Conservation (phyloP, 2,329 filamentous ascomycete species). For the Rhynchosporium agropyri region DNA sequence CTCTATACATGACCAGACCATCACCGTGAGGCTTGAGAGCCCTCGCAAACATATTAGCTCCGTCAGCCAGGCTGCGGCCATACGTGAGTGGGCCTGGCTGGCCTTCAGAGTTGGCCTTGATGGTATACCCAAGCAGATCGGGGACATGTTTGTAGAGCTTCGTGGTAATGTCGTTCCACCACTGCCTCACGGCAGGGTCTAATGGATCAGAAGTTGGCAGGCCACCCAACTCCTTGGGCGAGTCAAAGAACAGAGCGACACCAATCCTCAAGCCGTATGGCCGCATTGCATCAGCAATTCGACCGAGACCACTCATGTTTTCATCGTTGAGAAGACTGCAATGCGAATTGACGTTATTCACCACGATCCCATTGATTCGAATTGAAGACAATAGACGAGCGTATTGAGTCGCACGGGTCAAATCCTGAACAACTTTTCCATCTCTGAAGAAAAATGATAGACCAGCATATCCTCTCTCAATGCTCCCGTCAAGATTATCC, state of each 20-base stretch:
- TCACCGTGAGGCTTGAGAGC: conserved; percentile 60
- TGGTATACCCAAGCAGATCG: conserved; percentile 68
- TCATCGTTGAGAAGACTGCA: conserved; percentile 54
- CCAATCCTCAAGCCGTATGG: conserved; percentile 69
- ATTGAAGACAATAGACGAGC: conserved; percentile 68
- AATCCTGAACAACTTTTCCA: conserved; percentile 57
- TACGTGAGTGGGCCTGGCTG: conserved; percentile 71
- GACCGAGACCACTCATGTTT: conserved; percentile 63
- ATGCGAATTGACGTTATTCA: conserved; percentile 76
- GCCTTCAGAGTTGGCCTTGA: conserved; percentile 74
- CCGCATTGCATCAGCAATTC: conserved; percentile 66
- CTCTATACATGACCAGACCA: conserved; percentile 66
- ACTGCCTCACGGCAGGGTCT: conserved; percentile 59
- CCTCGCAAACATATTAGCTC: conserved; percentile 68
- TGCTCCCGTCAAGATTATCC: conserved; percentile 64
- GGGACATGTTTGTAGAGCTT: conserved; percentile 63
- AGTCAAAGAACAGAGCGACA: conserved; percentile 69
- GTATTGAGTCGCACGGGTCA: conserved; percentile 63
- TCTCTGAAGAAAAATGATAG: conserved; percentile 68
- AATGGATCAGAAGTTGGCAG: conserved; percentile 67
- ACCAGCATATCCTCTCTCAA: conserved; percentile 70
- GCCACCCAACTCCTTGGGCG: conserved; percentile 58
- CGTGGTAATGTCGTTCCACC: conserved; percentile 64
- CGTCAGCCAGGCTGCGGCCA: conserved; percentile 68
- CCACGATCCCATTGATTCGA: conserved; percentile 64